These are phyloP conservation scores for Termitomyces sp. DNA, from an alignment of 768 basidiomycete genomes.

Conservation along the genomic window DNA sequence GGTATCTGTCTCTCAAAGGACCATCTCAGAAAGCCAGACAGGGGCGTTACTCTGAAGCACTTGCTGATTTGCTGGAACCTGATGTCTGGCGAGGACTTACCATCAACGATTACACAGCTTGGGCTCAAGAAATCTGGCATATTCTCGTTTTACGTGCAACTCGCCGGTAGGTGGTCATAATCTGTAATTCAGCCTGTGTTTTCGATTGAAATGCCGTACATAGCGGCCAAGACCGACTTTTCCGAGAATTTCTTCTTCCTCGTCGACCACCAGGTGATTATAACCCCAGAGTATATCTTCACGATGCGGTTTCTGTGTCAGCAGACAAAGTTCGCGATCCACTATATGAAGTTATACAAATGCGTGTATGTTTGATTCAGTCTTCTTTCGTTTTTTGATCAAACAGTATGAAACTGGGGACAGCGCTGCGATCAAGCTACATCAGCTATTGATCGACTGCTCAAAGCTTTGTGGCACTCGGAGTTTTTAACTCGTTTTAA, in stretches of 20 bases:
- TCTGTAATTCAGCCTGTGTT: slow-evolving; percentile 1
- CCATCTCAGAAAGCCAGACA: slow-evolving; percentile 56
- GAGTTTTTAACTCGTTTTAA: slow-evolving; percentile 70
- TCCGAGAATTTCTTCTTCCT: slow-evolving; percentile 58
- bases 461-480: slow-evolving; percentile 72
- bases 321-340: slow-evolving; percentile 36
- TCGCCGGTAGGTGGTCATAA: slow-evolving; percentile 60
- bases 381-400: neutral
- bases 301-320: slow-evolving; percentile 33
- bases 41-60: slow-evolving; percentile 57
- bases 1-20: neutral
- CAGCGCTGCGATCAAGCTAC: slow-evolving; percentile 64
- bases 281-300: slow-evolving; percentile 52
- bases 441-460: slow-evolving; percentile 55
- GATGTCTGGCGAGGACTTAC: slow-evolving; percentile 65
- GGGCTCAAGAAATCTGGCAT: slow-evolving; percentile 78
- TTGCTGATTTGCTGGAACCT: slow-evolving; percentile 61
- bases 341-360: slow-evolving; percentile 38
- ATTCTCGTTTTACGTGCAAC: slow-evolving; percentile 62
- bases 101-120: slow-evolving; percentile 58
- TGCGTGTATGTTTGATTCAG: slow-evolving; percentile 31
- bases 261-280: slow-evolving; percentile 52
- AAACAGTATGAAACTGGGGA: neutral
- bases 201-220: neutral
- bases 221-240: slow-evolving; percentile 63